Base-by-base conservation (phyloP, 345 rosid genomes). In the Cardamine occulta region DNA sequence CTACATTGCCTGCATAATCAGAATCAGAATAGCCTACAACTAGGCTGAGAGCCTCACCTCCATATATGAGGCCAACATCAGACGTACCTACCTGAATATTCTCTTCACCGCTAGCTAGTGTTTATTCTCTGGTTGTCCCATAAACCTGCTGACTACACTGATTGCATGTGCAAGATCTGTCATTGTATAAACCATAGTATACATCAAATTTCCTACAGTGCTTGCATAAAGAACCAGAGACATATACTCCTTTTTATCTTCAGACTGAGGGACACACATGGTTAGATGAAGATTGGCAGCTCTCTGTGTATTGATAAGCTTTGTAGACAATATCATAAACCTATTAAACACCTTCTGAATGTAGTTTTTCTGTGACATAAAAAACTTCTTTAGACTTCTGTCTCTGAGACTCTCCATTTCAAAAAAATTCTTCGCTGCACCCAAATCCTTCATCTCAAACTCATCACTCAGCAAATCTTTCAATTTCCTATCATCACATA, bases 371-470 rank as follows among this genome's bases (percentile, higher is more conserved):
- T 52, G 28, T 24, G 66, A 56, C 6, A 70, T 7, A 28, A 70
- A 70, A 56, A 70, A 14, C 28, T 40, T 42, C 3, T 70, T 70
- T 7, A 26, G 4, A 4, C 12, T 28, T 40, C 11, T 57, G 7
- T 70, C 74, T 28, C 40, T 63, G 0, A 63, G 11, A 7, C 24
- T 63, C 11, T 40, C 14, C 52, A 23, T 63, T 7, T 34, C 19
- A 4, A 63, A 7, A 63, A 26, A 15, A 13, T 62, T 40, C 13
- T 40, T 62, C 0, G 51, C 3, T 12, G 48, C 39, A 2, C 61
- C 23, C 1, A 37, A 12, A 14, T 58, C 24, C 51, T 56, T 56
- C 35, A 54, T 69, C 64, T 69, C 32, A 69, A 54, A 69, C 51
- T 69, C 64, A 6, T 1, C 55, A 28, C 56, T 26, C 0, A 58